A percentile compares a stretch with the other conserved stretches of the same genome.
phyloP scores from a whole-genome alignment of 805 yeast genomes.

The Wickerhamiella kurtzmanii region DNA sequence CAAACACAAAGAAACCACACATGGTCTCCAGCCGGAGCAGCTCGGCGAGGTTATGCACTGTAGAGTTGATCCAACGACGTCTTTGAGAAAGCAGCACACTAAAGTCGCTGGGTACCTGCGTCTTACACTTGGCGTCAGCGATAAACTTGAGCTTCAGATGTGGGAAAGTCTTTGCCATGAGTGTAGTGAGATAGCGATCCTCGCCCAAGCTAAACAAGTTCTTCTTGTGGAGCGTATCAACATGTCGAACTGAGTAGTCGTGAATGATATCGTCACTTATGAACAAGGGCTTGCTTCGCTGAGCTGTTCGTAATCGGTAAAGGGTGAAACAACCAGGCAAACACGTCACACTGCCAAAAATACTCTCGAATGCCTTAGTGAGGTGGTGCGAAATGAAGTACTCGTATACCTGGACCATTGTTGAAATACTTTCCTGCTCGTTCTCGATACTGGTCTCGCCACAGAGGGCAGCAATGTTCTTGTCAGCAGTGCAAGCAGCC shows the following conservation, averaged over 20 bases:
- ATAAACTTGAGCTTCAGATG: conserved; percentile 41
- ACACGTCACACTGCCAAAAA: conserved; percentile 52
- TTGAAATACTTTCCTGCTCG: conserved; percentile 41
- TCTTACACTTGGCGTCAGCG: conserved; percentile 45
- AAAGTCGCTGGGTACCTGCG: conserved; percentile 48
- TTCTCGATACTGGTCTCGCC: conserved; percentile 50
- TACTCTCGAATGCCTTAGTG: conserved; percentile 48
- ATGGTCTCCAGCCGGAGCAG: conserved; percentile 41
- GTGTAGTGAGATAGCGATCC: conserved; percentile 44
- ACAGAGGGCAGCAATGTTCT: conserved; percentile 45
- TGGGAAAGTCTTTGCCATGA: conserved; percentile 46
- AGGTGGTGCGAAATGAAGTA: conserved; percentile 52
- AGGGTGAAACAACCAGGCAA: conserved; percentile 54
- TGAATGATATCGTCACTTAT: conserved; percentile 49
- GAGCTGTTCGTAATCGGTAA: conserved; percentile 35
- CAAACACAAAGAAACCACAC: conserved; percentile 49
- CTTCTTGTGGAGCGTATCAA: conserved; percentile 47
- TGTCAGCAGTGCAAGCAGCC: conserved; percentile 46
- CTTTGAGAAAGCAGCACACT: conserved; percentile 90
- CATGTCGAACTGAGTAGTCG: conserved; percentile 41
- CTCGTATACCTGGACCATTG: conserved; percentile 50
- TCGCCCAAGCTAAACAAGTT: conserved; percentile 49
- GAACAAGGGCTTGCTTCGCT: conserved; percentile 42
- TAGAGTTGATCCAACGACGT: conserved; percentile 64
- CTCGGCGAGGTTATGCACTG: conserved; percentile 49